A percentile compares a stretch with the other conserved stretches of the same genome.
phyloP scores from a whole-genome alignment of 2,329 filamentous ascomycete species.

The Fusarium torreyae region DNA sequence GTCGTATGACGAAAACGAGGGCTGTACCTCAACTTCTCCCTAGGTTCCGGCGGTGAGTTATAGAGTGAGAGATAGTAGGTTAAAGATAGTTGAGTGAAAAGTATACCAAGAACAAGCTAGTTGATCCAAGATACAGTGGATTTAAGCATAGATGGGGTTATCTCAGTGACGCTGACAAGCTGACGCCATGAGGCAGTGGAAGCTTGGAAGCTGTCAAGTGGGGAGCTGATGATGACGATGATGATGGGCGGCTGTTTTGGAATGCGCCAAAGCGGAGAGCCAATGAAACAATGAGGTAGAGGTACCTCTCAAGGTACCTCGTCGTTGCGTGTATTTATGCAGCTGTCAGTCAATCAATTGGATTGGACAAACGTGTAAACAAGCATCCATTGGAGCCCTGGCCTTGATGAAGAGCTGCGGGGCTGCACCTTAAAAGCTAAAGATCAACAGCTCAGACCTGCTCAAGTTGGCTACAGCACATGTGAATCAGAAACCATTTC shows the following conservation, averaged over 20 bases:
- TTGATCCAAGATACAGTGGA: slow-evolving; percentile 24
- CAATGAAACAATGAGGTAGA: slow-evolving; percentile 26
- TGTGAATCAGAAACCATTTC: background rate
- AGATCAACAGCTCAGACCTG: slow-evolving; percentile 4
- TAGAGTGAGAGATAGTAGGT: background rate
- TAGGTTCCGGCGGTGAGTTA: slow-evolving; percentile 9
- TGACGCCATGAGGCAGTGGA: slow-evolving; percentile 32
- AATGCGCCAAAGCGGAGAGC: slow-evolving; percentile 25
- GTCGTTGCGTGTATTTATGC: slow-evolving; percentile 1
- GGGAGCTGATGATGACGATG: slow-evolving; percentile 34
- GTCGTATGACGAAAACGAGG: slow-evolving; percentile 11
- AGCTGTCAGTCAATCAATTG: slow-evolving; percentile 12
- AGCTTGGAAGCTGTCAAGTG: slow-evolving; percentile 33
- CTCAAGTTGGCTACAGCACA: background rate
- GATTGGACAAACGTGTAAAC: slow-evolving; percentile 15
- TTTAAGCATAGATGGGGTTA: slow-evolving; percentile 24
- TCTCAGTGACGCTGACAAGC: slow-evolving; percentile 37
- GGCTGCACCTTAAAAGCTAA: slow-evolving; percentile 9
- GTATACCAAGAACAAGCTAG: slow-evolving; percentile 1
- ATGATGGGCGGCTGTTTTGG: slow-evolving; percentile 18
- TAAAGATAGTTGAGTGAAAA: slow-evolving; percentile 5
- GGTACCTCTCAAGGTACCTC: background rate
- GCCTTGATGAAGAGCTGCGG: slow-evolving; percentile 16
- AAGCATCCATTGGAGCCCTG: slow-evolving; percentile 6
- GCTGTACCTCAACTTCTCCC: slow-evolving; percentile 10